Evolutionary conservation across 306 rosid genomes (phyloP), one percentile per base, ranked within the genome.

Genomic region (Prinsepia uniflora): DNA sequence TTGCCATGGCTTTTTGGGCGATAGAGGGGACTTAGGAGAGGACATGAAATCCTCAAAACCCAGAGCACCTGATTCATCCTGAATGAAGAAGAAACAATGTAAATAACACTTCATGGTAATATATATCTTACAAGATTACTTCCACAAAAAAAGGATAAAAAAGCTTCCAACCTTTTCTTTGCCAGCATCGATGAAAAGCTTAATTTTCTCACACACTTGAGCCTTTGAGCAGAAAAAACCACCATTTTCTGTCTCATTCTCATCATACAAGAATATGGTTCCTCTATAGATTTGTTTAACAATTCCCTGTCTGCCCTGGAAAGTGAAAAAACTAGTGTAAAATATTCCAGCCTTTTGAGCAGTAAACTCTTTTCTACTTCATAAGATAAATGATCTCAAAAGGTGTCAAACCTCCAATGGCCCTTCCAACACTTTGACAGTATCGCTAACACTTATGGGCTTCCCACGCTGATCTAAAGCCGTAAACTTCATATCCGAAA

Each of bases 1-100:
- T 84, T 81, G 88, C 92, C 90, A 89, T 44, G 90, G 92, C 80
- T 77, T 83, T 81, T 89, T 77, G 14, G 96, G 97, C n/a, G 97
- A 91, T 47, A 87, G 65, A 3, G 99, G 96, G 65, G 99, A 88
- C 61, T 88, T 91, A 52, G 99, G 97, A 63, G 99, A 95, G 55
- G 89, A 74, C 67, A 92, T 76, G 63, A 76, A 63, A 57, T 91
- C 97, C 59, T 89, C 97, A 74, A 86, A 86, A 63, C 67, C 82
- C 19, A 76, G 69, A 60, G 72, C 73, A 53, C 84, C 86, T 3
- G 86, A 81, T 45, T 85, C 74, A 68, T 84, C 97, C 99, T 95
- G 92, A 75, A 74, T n/a, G 50, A 70, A 44, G 34, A 72, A 70
- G 8, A 65, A 55, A 81, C 46, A 75, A 70, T 66, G 79, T 73